Conservation (phyloP, 371 early-diverging fungal species). For the Mucor sp. region DNA sequence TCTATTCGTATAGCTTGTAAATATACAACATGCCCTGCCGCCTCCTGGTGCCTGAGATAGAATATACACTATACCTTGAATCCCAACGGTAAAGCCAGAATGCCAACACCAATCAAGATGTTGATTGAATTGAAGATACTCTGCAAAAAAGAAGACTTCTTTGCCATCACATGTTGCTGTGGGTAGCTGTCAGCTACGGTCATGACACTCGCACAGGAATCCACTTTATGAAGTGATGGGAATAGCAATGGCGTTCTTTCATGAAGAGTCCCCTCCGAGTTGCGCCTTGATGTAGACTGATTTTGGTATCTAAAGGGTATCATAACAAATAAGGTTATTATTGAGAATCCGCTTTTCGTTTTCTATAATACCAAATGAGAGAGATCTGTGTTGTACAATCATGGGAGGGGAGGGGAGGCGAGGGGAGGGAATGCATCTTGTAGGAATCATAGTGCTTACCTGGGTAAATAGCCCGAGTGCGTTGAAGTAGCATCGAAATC, state of each 20-base stretch:
- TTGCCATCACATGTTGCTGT: slow-evolving; percentile 17
- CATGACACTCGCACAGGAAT: slow-evolving; percentile 27
- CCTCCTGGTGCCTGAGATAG: not conserved
- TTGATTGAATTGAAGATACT: slow-evolving; percentile 66
- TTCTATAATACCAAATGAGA: not conserved
- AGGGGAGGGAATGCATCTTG: not conserved
- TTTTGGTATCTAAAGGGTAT: not conserved
- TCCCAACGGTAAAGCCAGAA: slow-evolving; percentile 62
- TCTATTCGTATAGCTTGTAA: slow-evolving; percentile 15
- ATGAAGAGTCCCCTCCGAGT: slow-evolving; percentile 11
- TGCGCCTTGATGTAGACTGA: slow-evolving; percentile 6
- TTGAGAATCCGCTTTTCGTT: not conserved
- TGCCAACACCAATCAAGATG: slow-evolving; percentile 66
- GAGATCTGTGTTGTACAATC: not conserved
- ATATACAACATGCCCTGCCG: not conserved
- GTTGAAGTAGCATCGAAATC: slow-evolving; percentile 16
- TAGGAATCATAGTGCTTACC: not conserved
- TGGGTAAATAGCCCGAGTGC: slow-evolving; percentile 27
- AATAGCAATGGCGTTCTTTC: slow-evolving; percentile 32
- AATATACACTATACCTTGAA: slow-evolving; percentile 41
- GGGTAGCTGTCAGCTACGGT: slow-evolving; percentile 44
- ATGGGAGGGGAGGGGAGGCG: not conserved
- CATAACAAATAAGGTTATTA: not conserved
- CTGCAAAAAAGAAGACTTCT: slow-evolving; percentile 46
- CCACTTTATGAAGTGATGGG: slow-evolving; percentile 31